Percentiles rank a stretch among this genome's conserved stretches.
Conservation (phyloP, 2,329 filamentous ascomycete species). For the Coniochaeta hoffmannii region DNA sequence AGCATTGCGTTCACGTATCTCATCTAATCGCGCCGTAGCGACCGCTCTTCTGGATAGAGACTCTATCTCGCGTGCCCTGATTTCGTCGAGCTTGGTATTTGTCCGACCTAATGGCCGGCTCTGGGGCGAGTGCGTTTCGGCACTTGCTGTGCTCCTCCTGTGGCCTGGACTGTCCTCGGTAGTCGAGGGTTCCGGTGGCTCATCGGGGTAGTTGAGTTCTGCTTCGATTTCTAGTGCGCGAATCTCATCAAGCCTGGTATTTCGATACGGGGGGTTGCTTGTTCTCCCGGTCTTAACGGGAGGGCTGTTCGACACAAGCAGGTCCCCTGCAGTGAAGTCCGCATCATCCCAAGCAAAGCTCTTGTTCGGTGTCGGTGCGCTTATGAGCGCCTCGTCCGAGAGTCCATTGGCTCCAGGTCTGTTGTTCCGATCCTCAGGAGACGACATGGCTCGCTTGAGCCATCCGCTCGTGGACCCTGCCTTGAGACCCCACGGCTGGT, state of each 20-base stretch:
- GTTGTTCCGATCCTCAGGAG: constrained; percentile 10
- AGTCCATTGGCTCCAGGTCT: constrained; percentile 14
- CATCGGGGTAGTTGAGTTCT: constrained; percentile 12
- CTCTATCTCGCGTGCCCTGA: constrained; percentile 34
- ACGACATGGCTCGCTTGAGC: constrained; percentile 12
- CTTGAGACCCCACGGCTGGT: constrained; percentile 9
- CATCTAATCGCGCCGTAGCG: constrained; percentile 42
- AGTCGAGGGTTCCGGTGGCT: constrained; percentile 4
- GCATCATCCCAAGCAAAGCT: constrained; percentile 50
- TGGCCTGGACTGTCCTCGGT: constrained; percentile 9
- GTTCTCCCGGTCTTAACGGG: constrained; percentile 33
- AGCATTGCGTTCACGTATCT: constrained; percentile 44
- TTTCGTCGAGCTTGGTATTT: constrained; percentile 43
- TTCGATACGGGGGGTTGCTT: constrained; percentile 25
- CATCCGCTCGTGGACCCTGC: constrained; percentile 8
- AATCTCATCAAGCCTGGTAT: constrained; percentile 38
- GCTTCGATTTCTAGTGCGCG: constrained; percentile 16
- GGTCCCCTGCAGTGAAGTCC: constrained; percentile 49
- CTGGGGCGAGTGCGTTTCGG: constrained; percentile 3
- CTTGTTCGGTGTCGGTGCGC: constrained; percentile 32
- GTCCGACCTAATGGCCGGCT: constrained; percentile 10
- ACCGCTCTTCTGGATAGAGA: constrained; percentile 36
- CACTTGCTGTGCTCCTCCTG: background rate
- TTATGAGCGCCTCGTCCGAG: constrained; percentile 10
- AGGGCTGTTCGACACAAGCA: constrained; percentile 50